Evolutionary conservation across 1,139 yeast genomes (phyloP), one percentile per base, ranked within the genome.

Genomic region (Pichia sp.): DNA sequence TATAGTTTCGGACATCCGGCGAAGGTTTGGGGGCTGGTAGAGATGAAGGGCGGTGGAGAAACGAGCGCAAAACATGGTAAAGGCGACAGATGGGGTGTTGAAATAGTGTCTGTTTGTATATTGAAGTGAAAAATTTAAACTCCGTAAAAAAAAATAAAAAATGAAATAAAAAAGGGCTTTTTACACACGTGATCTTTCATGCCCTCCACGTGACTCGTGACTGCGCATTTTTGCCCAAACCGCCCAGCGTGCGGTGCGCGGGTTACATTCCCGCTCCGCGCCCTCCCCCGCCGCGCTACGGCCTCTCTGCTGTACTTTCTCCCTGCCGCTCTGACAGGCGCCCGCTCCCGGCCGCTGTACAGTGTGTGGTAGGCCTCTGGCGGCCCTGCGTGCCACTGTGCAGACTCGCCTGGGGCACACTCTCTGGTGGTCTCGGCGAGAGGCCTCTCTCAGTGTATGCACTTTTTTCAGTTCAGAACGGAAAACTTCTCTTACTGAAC

Each of bases 1-100:
- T 40, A 88, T 80, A 19, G 57, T 57, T 41, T 58, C 62, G 3
- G 59, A 36, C 57, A 55, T 55, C 26, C 26, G 26, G 26, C 26
- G 26, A 4, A 4, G 26, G 7, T 32, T 10, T 36, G 26, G 16
- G 31, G 26, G 34, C 34, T 29, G 31, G 36, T 15, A 8, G 23
- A 32, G 13, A 10, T 32, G 36, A 32, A 32, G 4, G 36, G 4
- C 10, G 36, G 36, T 13, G 6, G 32, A 23, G 26, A 23, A 23
- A 23, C 26, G 26, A 23, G 4, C 26, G 26, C 26, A 23, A 23
- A 23, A 23, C 26, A 4, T 23, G 26, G 26, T 23, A 23, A 23
- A 23, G 26, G 26, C 26, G 26, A 23, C 26, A 23, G 26, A 23
- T 23, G 26, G 26, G 26, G 26, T 23, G 26, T 23, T 3, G 26